A percentile compares a stretch with the other conserved stretches of the same genome.
Conservation (phyloP, 2,329 filamentous ascomycete genomes). For the Fusarium continuum region DNA sequence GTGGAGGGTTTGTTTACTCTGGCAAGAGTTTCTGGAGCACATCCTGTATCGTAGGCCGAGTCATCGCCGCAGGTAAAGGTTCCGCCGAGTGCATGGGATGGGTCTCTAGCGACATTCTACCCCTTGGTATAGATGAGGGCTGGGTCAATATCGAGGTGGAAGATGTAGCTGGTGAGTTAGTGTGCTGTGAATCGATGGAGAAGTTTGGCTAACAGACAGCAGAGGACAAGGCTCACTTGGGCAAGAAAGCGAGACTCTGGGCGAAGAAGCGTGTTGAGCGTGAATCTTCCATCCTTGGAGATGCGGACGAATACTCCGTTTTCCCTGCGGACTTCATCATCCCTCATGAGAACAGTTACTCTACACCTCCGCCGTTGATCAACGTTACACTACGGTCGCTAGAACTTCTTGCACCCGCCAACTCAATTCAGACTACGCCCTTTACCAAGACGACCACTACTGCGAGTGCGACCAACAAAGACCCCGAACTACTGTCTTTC, state of each 20-base stretch:
- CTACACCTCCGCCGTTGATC: constrained; percentile 57
- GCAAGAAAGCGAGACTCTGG: constrained; percentile 68
- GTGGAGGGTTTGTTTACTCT: constrained; percentile 70
- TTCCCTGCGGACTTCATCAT: constrained; percentile 71
- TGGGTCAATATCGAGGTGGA: constrained; percentile 69
- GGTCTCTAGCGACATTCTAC: constrained; percentile 69
- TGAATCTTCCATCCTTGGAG: constrained; percentile 68
- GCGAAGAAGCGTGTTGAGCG: constrained; percentile 67
- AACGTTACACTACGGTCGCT: constrained; percentile 61
- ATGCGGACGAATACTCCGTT: constrained; percentile 62
- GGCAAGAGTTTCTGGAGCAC: constrained; percentile 76
- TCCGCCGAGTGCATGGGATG: constrained; percentile 74
- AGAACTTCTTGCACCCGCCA: constrained; percentile 56
- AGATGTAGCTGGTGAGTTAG: constrained; percentile 58
- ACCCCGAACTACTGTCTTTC: constrained; percentile 48
- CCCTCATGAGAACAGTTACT: constrained; percentile 65
- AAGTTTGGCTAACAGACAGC: constrained; percentile 22
- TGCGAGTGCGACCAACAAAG: constrained; percentile 28
- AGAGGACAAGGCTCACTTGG: constrained; percentile 61
- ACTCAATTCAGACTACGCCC: constrained; percentile 57
- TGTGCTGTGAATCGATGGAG: not conserved
- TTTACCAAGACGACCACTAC: constrained; percentile 46
- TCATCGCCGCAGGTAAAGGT: constrained; percentile 69
- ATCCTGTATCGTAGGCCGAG: constrained; percentile 70
- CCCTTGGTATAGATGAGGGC: constrained; percentile 60